Percentiles rank a stretch among this genome's conserved stretches.
Evolutionary conservation across 148 eudicot species (phyloP).

Genomic region (Fagopyrum esculentum): DNA sequence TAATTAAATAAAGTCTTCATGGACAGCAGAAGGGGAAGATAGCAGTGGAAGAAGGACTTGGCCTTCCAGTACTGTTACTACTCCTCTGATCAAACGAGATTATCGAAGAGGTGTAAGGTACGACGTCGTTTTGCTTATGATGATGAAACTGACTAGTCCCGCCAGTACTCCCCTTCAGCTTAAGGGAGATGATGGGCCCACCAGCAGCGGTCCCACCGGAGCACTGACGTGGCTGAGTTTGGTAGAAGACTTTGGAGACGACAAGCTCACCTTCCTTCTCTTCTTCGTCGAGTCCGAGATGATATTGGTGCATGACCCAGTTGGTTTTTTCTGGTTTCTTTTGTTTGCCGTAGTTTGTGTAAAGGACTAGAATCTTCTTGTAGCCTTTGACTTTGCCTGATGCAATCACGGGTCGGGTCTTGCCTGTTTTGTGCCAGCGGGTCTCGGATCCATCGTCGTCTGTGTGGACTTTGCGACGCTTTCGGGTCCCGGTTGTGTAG

Average conservation of each 20-base stretch:
- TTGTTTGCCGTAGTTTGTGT: slow-evolving; percentile 34
- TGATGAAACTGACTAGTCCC: background rate
- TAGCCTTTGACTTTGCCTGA: slow-evolving; percentile 24
- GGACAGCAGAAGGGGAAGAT: slow-evolving; percentile 17
- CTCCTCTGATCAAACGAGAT: slow-evolving; percentile 12
- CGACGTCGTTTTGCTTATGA: slow-evolving; percentile 6
- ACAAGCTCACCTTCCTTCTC: slow-evolving; percentile 36
- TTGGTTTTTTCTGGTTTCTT: slow-evolving; percentile 38
- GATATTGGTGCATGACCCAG: slow-evolving; percentile 50
- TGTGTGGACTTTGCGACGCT: slow-evolving; percentile 31
- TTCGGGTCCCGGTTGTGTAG: slow-evolving; percentile 39
- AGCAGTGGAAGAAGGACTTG: slow-evolving; percentile 2
- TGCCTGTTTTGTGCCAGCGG: slow-evolving; percentile 43
- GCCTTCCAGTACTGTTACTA: background rate
- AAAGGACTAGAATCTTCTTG: slow-evolving; percentile 40
- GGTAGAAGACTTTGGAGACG: slow-evolving; percentile 34
- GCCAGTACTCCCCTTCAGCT: slow-evolving; percentile 8
- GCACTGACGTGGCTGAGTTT: slow-evolving; percentile 35
- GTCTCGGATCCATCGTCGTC: slow-evolving; percentile 31
- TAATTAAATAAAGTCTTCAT: background rate
- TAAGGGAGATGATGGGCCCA: slow-evolving; percentile 8
- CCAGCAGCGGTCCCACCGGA: background rate
- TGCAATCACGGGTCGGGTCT: slow-evolving; percentile 25
- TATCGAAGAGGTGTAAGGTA: slow-evolving; percentile 5
- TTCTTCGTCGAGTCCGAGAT: slow-evolving; percentile 32